phyloP scores from a whole-genome alignment of 1,284 basidiomycete genomes.

The Mycena citricolor region DNA sequence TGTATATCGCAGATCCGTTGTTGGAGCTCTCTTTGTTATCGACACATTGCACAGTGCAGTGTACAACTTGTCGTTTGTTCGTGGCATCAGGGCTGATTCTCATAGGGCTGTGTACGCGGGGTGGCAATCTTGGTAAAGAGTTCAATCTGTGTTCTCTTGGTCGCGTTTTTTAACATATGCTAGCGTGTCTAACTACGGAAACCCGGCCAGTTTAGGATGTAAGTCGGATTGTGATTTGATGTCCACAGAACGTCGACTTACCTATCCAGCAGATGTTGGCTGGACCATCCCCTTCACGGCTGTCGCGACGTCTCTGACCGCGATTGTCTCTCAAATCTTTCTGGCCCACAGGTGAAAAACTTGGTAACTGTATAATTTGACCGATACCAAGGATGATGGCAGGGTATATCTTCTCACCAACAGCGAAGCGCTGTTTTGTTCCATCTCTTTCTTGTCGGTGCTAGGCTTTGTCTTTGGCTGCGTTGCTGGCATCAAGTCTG shows the following conservation, averaged over 20 bases:
- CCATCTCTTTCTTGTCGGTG: constrained; percentile 35
- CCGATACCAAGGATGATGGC: not conserved
- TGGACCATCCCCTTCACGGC: constrained; percentile 33
- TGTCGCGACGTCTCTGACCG: constrained; percentile 27
- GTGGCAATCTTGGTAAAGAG: constrained; percentile 25
- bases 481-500: constrained; percentile 37
- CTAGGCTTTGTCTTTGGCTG: constrained; percentile 39
- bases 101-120: constrained; percentile 28
- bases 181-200: constrained; percentile 16
- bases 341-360: constrained; percentile 29
- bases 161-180: not conserved
- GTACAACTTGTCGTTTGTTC: constrained; percentile 21
- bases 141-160: constrained; percentile 2
- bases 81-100: not conserved
- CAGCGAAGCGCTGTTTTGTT: constrained; percentile 33
- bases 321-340: constrained; percentile 30
- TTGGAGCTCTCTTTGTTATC: constrained; percentile 23
- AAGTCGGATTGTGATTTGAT: constrained; percentile 18
- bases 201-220: constrained; percentile 18
- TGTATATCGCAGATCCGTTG: constrained; percentile 20
- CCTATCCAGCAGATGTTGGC: constrained; percentile 20
- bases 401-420: constrained; percentile 38
- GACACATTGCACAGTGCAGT: constrained; percentile 30
- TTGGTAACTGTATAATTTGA: not conserved
- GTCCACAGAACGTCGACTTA: constrained; percentile 7